Conservation (phyloP, 2,329 filamentous ascomycete genomes). For the Pseudogymnoascus pannorum region DNA sequence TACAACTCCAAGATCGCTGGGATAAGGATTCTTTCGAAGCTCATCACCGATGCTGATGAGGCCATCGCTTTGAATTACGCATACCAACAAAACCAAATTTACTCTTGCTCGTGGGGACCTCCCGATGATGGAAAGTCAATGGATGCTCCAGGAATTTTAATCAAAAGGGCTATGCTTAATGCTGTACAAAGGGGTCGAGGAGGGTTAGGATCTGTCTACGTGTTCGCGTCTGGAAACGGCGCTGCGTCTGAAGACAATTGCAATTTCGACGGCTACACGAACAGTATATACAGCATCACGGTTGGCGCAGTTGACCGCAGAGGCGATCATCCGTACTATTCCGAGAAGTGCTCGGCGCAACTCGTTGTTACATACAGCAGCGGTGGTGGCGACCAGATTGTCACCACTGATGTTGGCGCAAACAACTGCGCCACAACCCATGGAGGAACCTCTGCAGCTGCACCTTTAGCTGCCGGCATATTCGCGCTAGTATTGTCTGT, state of each 20-base stretch:
- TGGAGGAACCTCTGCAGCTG: constrained; percentile 91
- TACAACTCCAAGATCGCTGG: constrained; percentile 88
- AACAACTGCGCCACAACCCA: constrained; percentile 76
- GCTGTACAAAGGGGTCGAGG: constrained; percentile 80
- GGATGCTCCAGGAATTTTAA: constrained; percentile 86
- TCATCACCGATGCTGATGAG: constrained; percentile 88
- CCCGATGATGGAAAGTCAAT: constrained; percentile 89
- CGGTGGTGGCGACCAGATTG: constrained; percentile 77
- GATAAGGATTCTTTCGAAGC: constrained; percentile 83
- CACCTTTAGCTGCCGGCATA: constrained; percentile 84
- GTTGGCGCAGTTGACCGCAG: constrained; percentile 86
- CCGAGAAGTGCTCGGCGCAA: constrained; percentile 90
- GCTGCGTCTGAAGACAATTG: constrained; percentile 85
- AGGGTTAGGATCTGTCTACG: constrained; percentile 83
- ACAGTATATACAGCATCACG: constrained; percentile 98
- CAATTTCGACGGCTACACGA: constrained; percentile 99
- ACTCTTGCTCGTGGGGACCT: constrained; percentile 97
- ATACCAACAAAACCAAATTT: constrained; percentile 87
- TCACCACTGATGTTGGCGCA: constrained; percentile 84
- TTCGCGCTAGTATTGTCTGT: constrained; percentile 81
- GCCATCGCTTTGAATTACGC: constrained; percentile 88
- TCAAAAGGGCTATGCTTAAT: constrained; percentile 83
- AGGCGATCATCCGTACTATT: constrained; percentile 89
- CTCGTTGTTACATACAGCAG: constrained; percentile 96
- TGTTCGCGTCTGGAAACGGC: constrained; percentile 95